phyloP scores from a whole-genome alignment of 768 basidiomycete species.

The Cyclocybe cylindracea region DNA sequence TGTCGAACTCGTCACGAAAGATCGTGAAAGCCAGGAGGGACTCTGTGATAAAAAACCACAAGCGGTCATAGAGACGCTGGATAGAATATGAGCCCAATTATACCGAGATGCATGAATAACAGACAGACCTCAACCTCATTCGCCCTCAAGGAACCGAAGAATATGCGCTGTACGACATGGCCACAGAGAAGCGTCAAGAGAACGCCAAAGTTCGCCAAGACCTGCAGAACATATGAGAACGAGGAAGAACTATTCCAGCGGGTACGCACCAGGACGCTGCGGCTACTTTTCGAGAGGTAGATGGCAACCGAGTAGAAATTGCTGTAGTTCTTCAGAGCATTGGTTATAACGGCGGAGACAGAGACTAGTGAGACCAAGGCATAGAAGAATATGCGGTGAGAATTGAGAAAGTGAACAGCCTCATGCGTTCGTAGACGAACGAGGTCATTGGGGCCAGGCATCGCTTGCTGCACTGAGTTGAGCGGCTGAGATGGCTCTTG shows the following conservation, averaged over 20 bases:
- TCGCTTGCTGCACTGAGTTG: constrained; percentile 15
- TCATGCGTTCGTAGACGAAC: constrained; percentile 54
- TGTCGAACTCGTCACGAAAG: constrained; percentile 93
- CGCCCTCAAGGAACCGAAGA: constrained; percentile 87
- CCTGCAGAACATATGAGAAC: constrained; percentile 42
- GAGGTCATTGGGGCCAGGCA: constrained; percentile 49
- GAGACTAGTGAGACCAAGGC: constrained; percentile 64
- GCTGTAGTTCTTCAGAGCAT: constrained; percentile 78
- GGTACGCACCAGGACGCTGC: constrained; percentile 80
- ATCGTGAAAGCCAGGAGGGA: constrained; percentile 96
- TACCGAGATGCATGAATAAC: background rate
- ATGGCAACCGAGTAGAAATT: constrained; percentile 96
- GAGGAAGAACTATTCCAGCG: constrained; percentile 1
- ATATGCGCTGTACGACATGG: constrained; percentile 78
- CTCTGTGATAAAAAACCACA: constrained; percentile 98
- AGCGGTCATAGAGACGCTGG: constrained; percentile 91
- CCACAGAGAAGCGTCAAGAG: constrained; percentile 76
- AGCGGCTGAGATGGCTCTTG: too few species aligned
- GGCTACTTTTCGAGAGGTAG: constrained; percentile 88
- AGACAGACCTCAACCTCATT: constrained; percentile 84
- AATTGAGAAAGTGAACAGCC: constrained; percentile 49
- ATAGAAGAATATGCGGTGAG: constrained; percentile 73
- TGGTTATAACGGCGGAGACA: constrained; percentile 71
- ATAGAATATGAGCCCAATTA: background rate
- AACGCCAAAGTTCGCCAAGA: constrained; percentile 88